phyloP scores from a whole-genome alignment of 495 filamentous ascomycete genomes.

The Penicillium samsonianum region DNA sequence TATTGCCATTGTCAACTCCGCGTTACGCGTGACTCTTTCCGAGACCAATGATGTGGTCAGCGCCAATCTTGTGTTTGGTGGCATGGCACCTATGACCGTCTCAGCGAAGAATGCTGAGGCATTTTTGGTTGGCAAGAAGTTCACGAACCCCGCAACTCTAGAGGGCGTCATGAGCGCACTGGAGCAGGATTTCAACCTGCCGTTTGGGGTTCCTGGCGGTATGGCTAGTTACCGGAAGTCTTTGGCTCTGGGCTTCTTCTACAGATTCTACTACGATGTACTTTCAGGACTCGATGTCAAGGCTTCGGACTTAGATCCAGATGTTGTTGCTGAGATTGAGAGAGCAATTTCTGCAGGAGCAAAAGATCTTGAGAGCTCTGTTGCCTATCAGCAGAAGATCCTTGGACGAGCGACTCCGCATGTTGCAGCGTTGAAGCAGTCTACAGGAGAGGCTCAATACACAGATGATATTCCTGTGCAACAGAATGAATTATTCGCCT shows the following conservation, averaged over 20 bases:
- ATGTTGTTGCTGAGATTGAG: conserved; percentile 60
- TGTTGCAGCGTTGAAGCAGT: conserved; percentile 90
- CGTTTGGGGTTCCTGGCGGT: conserved; percentile 86
- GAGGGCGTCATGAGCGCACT: conserved; percentile 86
- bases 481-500: conserved; percentile 85
- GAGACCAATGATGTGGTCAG: conserved; percentile 65
- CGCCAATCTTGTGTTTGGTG: conserved; percentile 81
- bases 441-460: conserved; percentile 92
- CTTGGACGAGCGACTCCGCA: conserved; percentile 81
- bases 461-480: conserved; percentile 91
- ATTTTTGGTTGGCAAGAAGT: conserved; percentile 73
- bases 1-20: conserved; percentile 91
- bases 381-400: conserved; percentile 63
- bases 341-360: conserved; percentile 57
- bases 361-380: conserved; percentile 50
- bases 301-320: conserved; percentile 46
- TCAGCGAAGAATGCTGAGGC: conserved; percentile 73
- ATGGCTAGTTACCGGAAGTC: conserved; percentile 97
- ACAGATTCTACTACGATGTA: conserved; percentile 80
- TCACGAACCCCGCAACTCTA: conserved; percentile 75
- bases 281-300: conserved; percentile 52
- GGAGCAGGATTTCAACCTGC: conserved; percentile 81
- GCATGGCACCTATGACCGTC: conserved; percentile 85
- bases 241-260: conserved; percentile 85
- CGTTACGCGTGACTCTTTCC: conserved; percentile 69